Base-by-base conservation (phyloP, 805 yeast genomes). In the Barnettozyma botsteinii region DNA sequence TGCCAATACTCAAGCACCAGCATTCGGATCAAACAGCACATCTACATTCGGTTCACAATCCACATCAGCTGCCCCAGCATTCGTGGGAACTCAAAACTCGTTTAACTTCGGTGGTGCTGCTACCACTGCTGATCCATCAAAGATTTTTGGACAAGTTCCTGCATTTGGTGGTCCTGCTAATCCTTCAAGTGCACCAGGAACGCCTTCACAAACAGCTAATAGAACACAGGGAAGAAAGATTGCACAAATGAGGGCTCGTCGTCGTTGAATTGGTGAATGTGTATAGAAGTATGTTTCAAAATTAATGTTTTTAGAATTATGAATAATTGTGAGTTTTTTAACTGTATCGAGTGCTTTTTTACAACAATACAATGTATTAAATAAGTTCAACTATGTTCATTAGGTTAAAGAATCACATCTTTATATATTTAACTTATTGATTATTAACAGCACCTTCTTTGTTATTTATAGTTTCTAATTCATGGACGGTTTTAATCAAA, bases 401-500 rank as follows among this genome's bases (percentile, higher is more conserved):
- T n/a, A n/a, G n/a, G n/a, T n/a, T n/a, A n/a, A n/a, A n/a, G n/a
- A n/a, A n/a, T n/a, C n/a, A n/a, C n/a, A n/a, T n/a, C n/a, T n/a
- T n/a, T n/a, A n/a, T n/a, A n/a, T n/a, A n/a, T n/a, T n/a, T n/a
- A n/a, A n/a, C n/a, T n/a, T n/a, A n/a, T n/a, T n/a, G n/a, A n/a
- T n/a, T n/a, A n/a, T n/a, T n/a, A n/a, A n/a, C 12, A 7, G 6
- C 18, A 19, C 17, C 22, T 11, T n/a, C 11, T 10, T n/a, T 21
- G 15, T 11, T 15, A n/a, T 35, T 21, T 17, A 35, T 41, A 10
- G 35, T 43, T 25, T 55, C 58, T 13, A 55, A 37, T 14, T 75
- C 77, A 40, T 79, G 73, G 15, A 79, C 69, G 9, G 76, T 61
- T 48, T 77, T 74, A 24, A 77, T 72, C 64, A 79, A 72, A 39